phyloP scores from a whole-genome alignment of 2,329 filamentous ascomycete species.

The Alternaria novae-zelandiae region DNA sequence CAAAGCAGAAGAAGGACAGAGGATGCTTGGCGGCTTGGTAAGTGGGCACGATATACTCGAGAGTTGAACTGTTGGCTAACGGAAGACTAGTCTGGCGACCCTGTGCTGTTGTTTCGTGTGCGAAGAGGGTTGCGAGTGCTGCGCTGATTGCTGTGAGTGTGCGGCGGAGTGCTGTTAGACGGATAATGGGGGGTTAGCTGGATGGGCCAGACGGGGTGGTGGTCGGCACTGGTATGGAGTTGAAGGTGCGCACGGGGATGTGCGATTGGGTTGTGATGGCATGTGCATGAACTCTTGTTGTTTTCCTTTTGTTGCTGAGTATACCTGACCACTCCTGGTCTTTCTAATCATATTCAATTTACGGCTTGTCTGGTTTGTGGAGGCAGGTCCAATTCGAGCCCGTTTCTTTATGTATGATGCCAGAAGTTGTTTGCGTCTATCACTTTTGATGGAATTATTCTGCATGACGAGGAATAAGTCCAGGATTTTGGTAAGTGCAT shows the following conservation, averaged over 20 bases:
- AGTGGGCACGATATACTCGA: conserved; percentile 4
- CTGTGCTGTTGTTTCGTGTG: conserved; percentile 70
- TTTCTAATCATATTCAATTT: neutral
- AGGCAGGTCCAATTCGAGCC: neutral
- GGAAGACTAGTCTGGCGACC: conserved; percentile 32
- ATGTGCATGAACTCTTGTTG: neutral
- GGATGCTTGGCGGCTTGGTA: conserved; percentile 42
- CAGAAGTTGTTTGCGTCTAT: neutral
- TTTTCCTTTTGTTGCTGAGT: neutral
- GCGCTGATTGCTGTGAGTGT: conserved; percentile 63
- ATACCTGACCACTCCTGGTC: neutral
- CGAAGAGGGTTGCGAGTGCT: conserved; percentile 69
- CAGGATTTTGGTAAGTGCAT: neutral
- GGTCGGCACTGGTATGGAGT: neutral
- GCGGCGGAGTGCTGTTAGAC: conserved; percentile 35
- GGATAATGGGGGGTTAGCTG: neutral
- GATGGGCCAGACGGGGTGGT: neutral
- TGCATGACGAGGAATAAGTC: neutral
- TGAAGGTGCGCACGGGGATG: neutral
- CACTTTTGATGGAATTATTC: neutral
- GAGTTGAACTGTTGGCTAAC: conserved; percentile 4
- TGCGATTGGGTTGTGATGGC: neutral
- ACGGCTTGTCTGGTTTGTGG: neutral
- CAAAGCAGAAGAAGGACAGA: conserved; percentile 54
- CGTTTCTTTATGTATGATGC: neutral